Evolutionary conservation across 192 early-diverging fungal species (phyloP).

Genomic region (Mortierella antarctica): DNA sequence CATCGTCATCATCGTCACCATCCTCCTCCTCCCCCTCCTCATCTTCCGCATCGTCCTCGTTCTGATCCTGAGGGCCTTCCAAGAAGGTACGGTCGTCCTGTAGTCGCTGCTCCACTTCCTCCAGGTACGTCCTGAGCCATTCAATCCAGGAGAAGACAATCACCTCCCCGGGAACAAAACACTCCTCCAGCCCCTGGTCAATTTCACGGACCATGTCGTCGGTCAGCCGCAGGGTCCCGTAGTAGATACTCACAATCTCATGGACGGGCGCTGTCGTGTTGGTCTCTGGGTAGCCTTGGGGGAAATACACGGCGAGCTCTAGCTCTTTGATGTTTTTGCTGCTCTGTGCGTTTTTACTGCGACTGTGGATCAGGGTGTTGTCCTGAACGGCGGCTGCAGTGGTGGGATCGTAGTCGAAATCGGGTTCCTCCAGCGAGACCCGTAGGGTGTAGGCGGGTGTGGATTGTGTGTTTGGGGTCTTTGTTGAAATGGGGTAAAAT

Average conservation of each 20-base stretch:
- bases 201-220: conserved; percentile 56
- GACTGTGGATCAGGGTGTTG: neutral
- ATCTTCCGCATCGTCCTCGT: neutral
- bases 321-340: conserved; percentile 26
- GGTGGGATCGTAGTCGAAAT: conserved; percentile 40
- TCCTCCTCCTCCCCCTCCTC: conserved; percentile 9
- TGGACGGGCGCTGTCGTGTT: conserved; percentile 54
- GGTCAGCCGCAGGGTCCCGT: conserved; percentile 59
- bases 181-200: conserved; percentile 55
- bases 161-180: conserved; percentile 70
- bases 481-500: conserved; percentile 27
- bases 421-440: conserved; percentile 52
- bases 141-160: conserved; percentile 79
- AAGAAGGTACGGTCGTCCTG: neutral
- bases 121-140: conserved; percentile 62
- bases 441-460: conserved; percentile 39
- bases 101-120: conserved; percentile 29
- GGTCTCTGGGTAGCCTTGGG: conserved; percentile 58
- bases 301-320: conserved; percentile 57
- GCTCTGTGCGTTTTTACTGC: neutral
- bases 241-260: conserved; percentile 65
- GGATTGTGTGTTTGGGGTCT: neutral
- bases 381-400: neutral
- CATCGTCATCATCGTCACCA: conserved; percentile 6
- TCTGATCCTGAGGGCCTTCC: conserved; percentile 4